phyloP scores from a whole-genome alignment of 2,329 filamentous ascomycete species.

The Aureobasidium sp. region DNA sequence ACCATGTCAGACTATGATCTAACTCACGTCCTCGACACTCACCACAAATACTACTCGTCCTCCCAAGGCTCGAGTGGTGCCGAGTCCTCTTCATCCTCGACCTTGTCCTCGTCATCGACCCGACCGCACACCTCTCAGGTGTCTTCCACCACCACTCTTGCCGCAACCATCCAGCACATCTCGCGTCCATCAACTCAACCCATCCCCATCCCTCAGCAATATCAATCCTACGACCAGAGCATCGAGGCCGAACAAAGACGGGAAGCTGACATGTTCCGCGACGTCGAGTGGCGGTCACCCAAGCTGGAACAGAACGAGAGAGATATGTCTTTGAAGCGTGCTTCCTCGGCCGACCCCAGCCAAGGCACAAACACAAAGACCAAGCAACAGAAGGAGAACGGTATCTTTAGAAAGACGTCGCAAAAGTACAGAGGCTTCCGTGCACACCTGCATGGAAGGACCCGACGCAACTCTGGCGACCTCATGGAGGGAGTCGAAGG shows the following conservation, averaged over 20 bases:
- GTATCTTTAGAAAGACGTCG: constrained; percentile 19
- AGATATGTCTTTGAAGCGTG: constrained; percentile 15
- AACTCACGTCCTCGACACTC: background rate
- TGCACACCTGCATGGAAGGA: background rate
- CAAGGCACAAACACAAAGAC: constrained; percentile 15
- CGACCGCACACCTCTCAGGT: constrained; percentile 2
- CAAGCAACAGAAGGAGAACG: constrained; percentile 18
- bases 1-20: constrained; percentile 10
- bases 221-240: background rate
- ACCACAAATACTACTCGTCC: constrained; percentile 10
- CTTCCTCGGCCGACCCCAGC: constrained; percentile 15
- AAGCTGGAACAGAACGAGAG: background rate
- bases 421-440: constrained; percentile 17
- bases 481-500: constrained; percentile 19
- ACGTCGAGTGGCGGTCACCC: constrained; percentile 5
- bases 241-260: background rate
- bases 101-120: background rate
- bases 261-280: constrained; percentile 11
- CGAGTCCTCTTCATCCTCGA: constrained; percentile 10
- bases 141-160: background rate
- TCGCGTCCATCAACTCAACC: constrained; percentile 13
- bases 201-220: constrained; percentile 1
- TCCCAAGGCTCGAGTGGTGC: background rate
- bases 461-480: constrained; percentile 15
- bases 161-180: constrained; percentile 2